A percentile compares a stretch with the other conserved stretches of the same genome.
These are phyloP conservation scores for Dryas integrifolia DNA, from an alignment of 331 rosid species.

Conservation along the genomic window DNA sequence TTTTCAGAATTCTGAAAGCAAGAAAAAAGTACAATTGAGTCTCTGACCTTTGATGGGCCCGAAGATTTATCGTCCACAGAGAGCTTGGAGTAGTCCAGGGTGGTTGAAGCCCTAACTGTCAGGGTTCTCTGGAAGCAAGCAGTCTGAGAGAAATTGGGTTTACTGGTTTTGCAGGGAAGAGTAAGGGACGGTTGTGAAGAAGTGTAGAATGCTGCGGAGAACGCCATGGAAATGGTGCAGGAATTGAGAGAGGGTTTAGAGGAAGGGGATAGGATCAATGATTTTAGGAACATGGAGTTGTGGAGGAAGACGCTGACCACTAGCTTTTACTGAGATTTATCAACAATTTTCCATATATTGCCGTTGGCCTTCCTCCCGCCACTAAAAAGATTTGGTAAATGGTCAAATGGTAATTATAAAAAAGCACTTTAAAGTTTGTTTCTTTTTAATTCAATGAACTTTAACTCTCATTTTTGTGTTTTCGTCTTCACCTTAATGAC, in stretches of 20 bases:
- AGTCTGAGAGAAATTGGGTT: slow-evolving; percentile 37
- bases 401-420: too few relatives aligned
- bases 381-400: not conserved
- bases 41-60: slow-evolving; percentile 53
- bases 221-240: slow-evolving; percentile 50
- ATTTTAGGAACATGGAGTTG: not conserved
- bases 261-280: not conserved
- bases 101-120: slow-evolving; percentile 61
- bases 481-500: too few relatives aligned
- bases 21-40: slow-evolving; percentile 1
- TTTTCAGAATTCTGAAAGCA: not conserved
- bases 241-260: slow-evolving; percentile 2
- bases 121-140: slow-evolving; percentile 40
- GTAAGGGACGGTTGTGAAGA: slow-evolving; percentile 43
- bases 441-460: too few relatives aligned
- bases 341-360: not conserved
- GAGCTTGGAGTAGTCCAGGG: slow-evolving; percentile 64
- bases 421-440: too few relatives aligned
- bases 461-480: too few relatives aligned
- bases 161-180: slow-evolving; percentile 38
- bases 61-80: slow-evolving; percentile 49
- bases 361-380: not conserved
- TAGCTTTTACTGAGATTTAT: slow-evolving; percentile 1
- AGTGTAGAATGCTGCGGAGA: slow-evolving; percentile 53
- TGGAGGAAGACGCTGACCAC: slow-evolving; percentile 16